These are phyloP conservation scores for Wickerhamomyces strasburgensis DNA, from an alignment of 805 yeast genomes.

Conservation along the genomic window DNA sequence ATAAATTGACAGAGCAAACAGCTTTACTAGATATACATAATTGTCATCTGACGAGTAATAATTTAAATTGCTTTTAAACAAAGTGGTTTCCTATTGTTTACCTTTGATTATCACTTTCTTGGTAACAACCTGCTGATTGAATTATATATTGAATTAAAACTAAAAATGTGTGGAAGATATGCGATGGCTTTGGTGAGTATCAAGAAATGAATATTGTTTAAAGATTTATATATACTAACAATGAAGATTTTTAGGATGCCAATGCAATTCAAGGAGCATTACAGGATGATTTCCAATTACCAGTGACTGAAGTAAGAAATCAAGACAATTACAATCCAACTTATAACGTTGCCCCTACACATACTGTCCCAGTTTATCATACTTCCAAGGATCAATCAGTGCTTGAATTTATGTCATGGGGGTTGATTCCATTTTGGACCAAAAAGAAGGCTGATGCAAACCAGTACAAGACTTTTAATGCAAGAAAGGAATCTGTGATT, in stretches of 20 bases:
- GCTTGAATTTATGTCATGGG: conserved; percentile 68
- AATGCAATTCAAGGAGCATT: conserved; percentile 10
- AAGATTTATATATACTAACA: not conserved
- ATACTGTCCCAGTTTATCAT: conserved; percentile 36
- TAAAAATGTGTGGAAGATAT: conserved; percentile 59
- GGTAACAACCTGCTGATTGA: too few relatives aligned
- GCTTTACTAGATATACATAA: too few relatives aligned
- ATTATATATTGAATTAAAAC: too few relatives aligned
- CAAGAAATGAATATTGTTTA: not conserved
- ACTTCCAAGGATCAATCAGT: conserved; percentile 14
- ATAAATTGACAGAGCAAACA: too few relatives aligned
- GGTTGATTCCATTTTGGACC: conserved; percentile 69
- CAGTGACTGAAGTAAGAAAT: conserved; percentile 7
- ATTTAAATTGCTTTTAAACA: too few relatives aligned
- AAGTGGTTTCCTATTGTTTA: too few relatives aligned
- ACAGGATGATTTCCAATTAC: conserved; percentile 8
- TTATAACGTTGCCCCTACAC: conserved; percentile 63
- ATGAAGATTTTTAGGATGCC: conserved; percentile 10
- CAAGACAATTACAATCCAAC: conserved; percentile 29
- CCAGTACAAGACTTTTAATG: conserved; percentile 61
- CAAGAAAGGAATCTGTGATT: conserved; percentile 58
- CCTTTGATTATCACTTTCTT: too few relatives aligned
- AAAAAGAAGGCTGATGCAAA: conserved; percentile 30
- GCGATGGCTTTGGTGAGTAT: conserved; percentile 41
- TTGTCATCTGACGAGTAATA: too few relatives aligned